Conservation (phyloP, 352 stramenopile genomes). For the Phytophthora litchii region DNA sequence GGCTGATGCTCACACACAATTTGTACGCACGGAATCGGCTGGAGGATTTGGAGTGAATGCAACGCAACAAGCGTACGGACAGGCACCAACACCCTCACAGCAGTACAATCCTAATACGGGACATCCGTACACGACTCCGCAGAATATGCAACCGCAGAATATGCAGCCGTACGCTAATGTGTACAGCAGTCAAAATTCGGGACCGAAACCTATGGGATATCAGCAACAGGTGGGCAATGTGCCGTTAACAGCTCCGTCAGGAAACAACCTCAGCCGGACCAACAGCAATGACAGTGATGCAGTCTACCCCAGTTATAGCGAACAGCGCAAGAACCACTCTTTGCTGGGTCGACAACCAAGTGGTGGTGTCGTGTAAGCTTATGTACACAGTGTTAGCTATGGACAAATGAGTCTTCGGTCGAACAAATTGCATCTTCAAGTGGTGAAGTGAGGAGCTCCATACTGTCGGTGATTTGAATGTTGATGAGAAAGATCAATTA, state of each 20-base stretch:
- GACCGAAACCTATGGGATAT: conserved; percentile 36
- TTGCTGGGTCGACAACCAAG: conserved; percentile 66
- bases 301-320: conserved; percentile 66
- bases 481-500: neutral
- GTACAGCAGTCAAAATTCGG: conserved; percentile 30
- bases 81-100: conserved; percentile 38
- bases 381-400: conserved; percentile 3
- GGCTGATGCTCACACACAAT: conserved; percentile 46
- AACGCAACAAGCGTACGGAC: conserved; percentile 35
- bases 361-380: conserved; percentile 66
- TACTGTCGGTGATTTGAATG: neutral
- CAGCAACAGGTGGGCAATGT: conserved; percentile 45
- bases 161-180: conserved; percentile 14
- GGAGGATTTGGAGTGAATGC: conserved; percentile 36
- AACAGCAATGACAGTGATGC: conserved; percentile 50
- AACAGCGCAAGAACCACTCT: conserved; percentile 74
- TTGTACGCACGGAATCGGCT: conserved; percentile 50
- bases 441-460: neutral
- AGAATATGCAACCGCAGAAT: conserved; percentile 29
- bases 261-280: conserved; percentile 27
- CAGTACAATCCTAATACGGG: conserved; percentile 36
- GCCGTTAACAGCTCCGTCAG: conserved; percentile 23
- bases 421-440: neutral
- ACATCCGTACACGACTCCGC: conserved; percentile 33
- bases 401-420: conserved; percentile 4